Evolutionary conservation across 1,284 basidiomycete species (phyloP), one percentile per base, ranked within the genome.

Genomic region (Porogramme epimiltina): DNA sequence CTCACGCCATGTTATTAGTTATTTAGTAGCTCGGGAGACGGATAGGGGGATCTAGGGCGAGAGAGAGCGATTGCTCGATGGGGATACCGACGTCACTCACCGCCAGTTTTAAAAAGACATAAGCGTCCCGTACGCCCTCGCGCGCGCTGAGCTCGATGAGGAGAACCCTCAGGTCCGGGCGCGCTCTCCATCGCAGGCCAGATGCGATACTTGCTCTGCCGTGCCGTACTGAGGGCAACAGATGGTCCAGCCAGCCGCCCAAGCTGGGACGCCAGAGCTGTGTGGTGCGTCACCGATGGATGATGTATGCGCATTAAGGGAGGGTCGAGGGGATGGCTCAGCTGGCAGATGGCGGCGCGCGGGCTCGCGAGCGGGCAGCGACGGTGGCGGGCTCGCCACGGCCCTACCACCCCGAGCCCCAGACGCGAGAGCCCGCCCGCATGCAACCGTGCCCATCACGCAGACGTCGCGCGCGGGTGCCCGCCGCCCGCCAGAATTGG

Each of bases 181-280:
- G 52, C 52, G 49, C 25, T 49, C 56, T 51, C 53, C 55, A 49
- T 42, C 48, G 52, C 55, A 54, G 49, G 25, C 8, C 37, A 48
- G 41, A 38, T 31, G n/a, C 22, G 42, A 49, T 39, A 25, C 43
- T 40, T 50, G 31, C 46, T 39, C 40, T 6, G 28, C 6, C 41
- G 52, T 49, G 51, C 42, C 39, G 48, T 31, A 34, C 40, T 38
- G 25, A 36, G 31, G 23, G 20, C 37, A 47, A 46, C 33, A 46
- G 49, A 49, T 49, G 42, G 40, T 20, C 8, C 37, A 39, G 28
- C 28, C 28, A 22, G 25, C 26, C 44, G 46, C 51, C 40, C 48
- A 39, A 38, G 37, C 36, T 31, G 47, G 28, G 19, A 39, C 38
- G 39, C 28, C 42, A 36, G 26, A 11, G 33, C 22, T 11, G 25